phyloP scores from a whole-genome alignment of 306 rosid species.

The Arachis stenosperma region DNA sequence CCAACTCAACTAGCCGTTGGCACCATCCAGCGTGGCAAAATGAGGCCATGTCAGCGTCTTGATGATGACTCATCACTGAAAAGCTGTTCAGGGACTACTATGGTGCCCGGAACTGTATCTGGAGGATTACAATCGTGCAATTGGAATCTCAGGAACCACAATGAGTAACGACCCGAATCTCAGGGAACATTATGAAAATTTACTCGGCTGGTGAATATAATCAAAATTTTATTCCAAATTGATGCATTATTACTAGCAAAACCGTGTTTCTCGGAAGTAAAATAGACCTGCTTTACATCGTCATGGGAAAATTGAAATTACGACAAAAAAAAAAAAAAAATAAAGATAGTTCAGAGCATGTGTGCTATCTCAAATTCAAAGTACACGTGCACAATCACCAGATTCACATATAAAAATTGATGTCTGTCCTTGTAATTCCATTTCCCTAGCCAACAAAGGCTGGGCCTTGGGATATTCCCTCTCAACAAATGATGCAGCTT shows the following conservation, averaged over 20 bases:
- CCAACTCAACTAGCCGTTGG: too few relatives aligned
- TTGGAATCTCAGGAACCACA: too few relatives aligned
- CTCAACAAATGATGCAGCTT: conserved; percentile 77
- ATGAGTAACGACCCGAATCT: too few relatives aligned
- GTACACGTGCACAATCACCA: conserved; percentile 68
- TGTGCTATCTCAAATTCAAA: conserved; percentile 39
- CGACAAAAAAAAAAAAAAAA: neutral
- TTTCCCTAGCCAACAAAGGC: conserved; percentile 61
- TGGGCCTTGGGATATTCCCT: conserved; percentile 66
- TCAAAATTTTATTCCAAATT: neutral
- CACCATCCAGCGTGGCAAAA: too few relatives aligned
- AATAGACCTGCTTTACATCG: neutral
- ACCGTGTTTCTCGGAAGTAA: neutral
- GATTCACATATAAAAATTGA: conserved; percentile 77
- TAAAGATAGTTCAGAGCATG: neutral
- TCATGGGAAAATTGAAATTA: neutral
- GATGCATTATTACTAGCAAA: neutral
- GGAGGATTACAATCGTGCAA: too few relatives aligned
- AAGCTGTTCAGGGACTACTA: too few relatives aligned
- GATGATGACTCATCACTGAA: too few relatives aligned
- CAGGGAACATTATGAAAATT: too few relatives aligned
- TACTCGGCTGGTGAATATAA: neutral
- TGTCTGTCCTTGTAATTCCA: conserved; percentile 38
- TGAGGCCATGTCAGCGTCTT: too few relatives aligned
- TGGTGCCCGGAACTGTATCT: too few relatives aligned